These are phyloP conservation scores for Colletotrichum neosansevieriae DNA, from an alignment of 2,329 filamentous ascomycete species.

Conservation along the genomic window DNA sequence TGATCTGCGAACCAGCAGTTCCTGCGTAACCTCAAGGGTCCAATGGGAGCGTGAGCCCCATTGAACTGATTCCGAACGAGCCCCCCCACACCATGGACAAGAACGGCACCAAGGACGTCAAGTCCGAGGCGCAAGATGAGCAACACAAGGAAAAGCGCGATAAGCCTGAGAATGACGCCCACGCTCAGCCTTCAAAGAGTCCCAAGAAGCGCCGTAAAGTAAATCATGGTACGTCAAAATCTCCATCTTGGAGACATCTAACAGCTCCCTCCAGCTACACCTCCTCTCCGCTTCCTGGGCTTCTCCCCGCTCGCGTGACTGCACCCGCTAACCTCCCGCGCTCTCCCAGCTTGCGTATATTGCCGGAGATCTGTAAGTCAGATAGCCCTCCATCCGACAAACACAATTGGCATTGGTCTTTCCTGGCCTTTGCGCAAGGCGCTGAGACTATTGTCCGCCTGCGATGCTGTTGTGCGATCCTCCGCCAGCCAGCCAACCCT, in stretches of 20 bases:
- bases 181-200: constrained; percentile 58
- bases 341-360: constrained; percentile 82
- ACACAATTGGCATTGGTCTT: constrained; percentile 42
- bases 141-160: constrained; percentile 42
- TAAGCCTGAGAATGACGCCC: constrained; percentile 48
- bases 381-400: constrained; percentile 43
- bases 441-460: constrained; percentile 24
- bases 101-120: constrained; percentile 53
- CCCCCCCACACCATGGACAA: constrained; percentile 48
- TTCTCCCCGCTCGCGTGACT: constrained; percentile 40
- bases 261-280: neutral
- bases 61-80: constrained; percentile 47
- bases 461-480: constrained; percentile 32
- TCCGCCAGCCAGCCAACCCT: constrained; percentile 30
- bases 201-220: constrained; percentile 90
- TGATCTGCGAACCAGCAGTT: constrained; percentile 55
- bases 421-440: constrained; percentile 14
- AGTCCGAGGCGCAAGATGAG: constrained; percentile 53
- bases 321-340: constrained; percentile 44
- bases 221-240: constrained; percentile 79
- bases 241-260: constrained; percentile 27
- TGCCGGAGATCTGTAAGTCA: constrained; percentile 89
- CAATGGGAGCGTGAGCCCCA: constrained; percentile 55
- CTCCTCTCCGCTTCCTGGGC: constrained; percentile 41
- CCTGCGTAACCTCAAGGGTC: constrained; percentile 58